Evolutionary conservation across 2,329 filamentous ascomycete genomes (phyloP).

Genomic region (Zelopaecilomyces penicillatus): DNA sequence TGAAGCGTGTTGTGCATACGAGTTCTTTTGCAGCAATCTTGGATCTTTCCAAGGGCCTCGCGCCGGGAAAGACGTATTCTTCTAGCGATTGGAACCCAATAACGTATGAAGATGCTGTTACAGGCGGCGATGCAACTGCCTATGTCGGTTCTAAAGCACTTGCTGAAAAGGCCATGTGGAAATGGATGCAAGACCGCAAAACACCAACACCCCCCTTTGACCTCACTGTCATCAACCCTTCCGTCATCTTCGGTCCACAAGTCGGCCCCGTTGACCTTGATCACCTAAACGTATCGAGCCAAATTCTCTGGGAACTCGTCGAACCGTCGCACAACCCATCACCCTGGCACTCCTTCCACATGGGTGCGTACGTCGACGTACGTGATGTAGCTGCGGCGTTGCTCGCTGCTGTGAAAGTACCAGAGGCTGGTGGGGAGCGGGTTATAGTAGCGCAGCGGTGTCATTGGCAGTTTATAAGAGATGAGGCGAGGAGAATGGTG

Average conservation of each 20-base stretch:
- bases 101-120: slow-evolving; percentile 17
- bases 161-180: slow-evolving; percentile 59
- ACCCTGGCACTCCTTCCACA: too few relatives aligned
- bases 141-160: slow-evolving; percentile 36
- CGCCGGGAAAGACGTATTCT: slow-evolving; percentile 20
- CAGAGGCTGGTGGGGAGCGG: background rate
- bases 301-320: too few relatives aligned
- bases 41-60: slow-evolving; percentile 28
- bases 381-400: background rate
- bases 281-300: too few relatives aligned
- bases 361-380: too few relatives aligned
- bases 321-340: too few relatives aligned
- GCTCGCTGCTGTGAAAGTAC: background rate
- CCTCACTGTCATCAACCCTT: too few relatives aligned
- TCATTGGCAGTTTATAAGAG: background rate
- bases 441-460: background rate
- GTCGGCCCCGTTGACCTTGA: too few relatives aligned
- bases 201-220: slow-evolving; percentile 8
- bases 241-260: too few relatives aligned
- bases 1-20: slow-evolving; percentile 55
- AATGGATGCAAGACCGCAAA: slow-evolving; percentile 18
- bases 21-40: slow-evolving; percentile 39
- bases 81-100: slow-evolving; percentile 20
- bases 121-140: slow-evolving; percentile 8
- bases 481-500: background rate